phyloP scores from a whole-genome alignment of 306 rosid species.

The Lathyrus tuberosus region DNA sequence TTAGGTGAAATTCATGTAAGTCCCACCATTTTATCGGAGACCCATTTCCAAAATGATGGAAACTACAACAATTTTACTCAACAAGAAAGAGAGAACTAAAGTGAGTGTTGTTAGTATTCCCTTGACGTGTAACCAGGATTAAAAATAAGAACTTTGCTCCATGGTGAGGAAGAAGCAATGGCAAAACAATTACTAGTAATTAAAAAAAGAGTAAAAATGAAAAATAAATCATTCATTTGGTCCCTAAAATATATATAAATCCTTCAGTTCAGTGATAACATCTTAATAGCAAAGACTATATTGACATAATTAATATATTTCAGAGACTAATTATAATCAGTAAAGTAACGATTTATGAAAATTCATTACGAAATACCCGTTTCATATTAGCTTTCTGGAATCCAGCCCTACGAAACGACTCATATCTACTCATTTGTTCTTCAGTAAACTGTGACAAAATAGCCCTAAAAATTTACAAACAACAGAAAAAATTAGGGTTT shows the following conservation, averaged over 20 bases:
- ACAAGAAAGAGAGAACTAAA: no score
- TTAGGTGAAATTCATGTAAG: no score
- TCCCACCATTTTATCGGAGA: no score
- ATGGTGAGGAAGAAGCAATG: background rate
- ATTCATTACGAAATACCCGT: slow-evolving; percentile 51
- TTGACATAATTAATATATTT: no score
- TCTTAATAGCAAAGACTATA: no score
- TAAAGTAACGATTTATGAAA: background rate
- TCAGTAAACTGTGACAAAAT: slow-evolving; percentile 82
- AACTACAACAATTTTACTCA: no score
- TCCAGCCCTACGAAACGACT: slow-evolving; percentile 91
- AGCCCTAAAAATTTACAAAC: slow-evolving; percentile 52
- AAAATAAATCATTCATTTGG: no score
- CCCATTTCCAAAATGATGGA: no score
- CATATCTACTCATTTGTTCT: slow-evolving; percentile 94
- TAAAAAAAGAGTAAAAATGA: background rate
- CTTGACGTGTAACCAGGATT: background rate
- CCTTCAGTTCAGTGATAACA: no score
- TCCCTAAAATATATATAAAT: no score
- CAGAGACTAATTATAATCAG: no score
- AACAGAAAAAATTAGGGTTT: slow-evolving; percentile 19
- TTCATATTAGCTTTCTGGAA: slow-evolving; percentile 93
- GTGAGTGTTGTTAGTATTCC: background rate
- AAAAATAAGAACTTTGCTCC: background rate
- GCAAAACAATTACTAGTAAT: background rate